A percentile compares a stretch with the other conserved stretches of the same genome.
phyloP scores from a whole-genome alignment of 306 rosid species.

The Ammopiptanthus mongolicus region DNA sequence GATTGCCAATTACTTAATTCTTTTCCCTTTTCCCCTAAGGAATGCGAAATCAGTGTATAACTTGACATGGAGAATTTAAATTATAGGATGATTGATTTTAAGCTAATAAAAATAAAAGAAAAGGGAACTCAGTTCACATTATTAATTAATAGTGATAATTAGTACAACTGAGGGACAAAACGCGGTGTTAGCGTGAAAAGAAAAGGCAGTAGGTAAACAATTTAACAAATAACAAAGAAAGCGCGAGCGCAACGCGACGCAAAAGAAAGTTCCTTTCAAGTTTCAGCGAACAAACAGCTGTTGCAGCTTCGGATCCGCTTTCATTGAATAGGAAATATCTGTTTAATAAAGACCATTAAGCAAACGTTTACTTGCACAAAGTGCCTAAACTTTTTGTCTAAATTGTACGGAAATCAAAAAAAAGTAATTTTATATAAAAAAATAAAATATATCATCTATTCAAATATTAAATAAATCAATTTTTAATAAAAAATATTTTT shows the following conservation, averaged over 20 bases:
- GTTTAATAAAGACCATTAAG: conserved; percentile 7
- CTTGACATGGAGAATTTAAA: background rate
- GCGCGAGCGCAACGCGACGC: background rate
- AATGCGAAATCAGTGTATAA: background rate
- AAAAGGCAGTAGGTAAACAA: background rate
- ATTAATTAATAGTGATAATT: background rate
- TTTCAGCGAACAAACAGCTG: background rate
- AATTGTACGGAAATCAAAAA: too few species aligned
- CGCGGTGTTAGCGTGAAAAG: background rate
- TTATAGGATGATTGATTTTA: background rate
- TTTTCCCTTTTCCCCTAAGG: background rate
- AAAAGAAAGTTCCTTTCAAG: background rate
- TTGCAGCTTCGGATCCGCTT: conserved; percentile 9
- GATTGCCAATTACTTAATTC: background rate
- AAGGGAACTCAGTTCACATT: background rate
- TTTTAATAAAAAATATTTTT: too few species aligned
- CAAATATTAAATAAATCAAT: too few species aligned
- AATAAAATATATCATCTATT: too few species aligned
- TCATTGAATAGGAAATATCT: background rate
- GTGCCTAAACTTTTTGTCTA: background rate
- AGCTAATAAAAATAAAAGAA: background rate
- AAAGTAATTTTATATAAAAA: too few species aligned
- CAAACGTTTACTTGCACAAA: conserved; percentile 19
- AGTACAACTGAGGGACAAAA: background rate
- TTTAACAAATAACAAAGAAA: background rate